Conservation (phyloP, 169 alveolate genomes). For the Perkinsus chesapeaki region DNA sequence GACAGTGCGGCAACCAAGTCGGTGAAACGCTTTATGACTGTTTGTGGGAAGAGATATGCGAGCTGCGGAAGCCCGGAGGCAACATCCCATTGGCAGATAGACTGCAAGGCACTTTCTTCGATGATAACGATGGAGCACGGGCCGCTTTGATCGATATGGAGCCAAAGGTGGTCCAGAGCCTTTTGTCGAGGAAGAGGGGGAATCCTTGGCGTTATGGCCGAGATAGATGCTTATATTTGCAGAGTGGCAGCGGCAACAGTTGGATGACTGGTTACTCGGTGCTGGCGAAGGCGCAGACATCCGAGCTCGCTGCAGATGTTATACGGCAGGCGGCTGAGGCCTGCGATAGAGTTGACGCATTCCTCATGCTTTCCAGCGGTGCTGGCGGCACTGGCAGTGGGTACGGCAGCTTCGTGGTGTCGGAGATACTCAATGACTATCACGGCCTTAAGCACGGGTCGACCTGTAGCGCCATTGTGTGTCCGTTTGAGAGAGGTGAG, state of each 20-base stretch:
- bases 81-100: background rate
- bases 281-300: background rate
- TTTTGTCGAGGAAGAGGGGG: background rate
- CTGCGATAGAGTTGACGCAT: background rate
- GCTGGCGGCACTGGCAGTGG: background rate
- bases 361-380: background rate
- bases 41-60: background rate
- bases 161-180: background rate
- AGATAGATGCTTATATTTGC: background rate
- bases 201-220: background rate
- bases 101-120: background rate
- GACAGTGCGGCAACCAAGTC: background rate
- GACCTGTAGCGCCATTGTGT: background rate
- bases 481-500: background rate
- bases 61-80: background rate
- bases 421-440: background rate
- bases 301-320: background rate
- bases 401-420: background rate
- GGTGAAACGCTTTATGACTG: background rate
- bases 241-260: background rate
- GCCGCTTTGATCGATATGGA: background rate
- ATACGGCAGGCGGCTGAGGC: background rate
- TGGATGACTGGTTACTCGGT: background rate
- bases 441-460: background rate
- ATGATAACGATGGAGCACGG: background rate